Evolutionary conservation across 768 basidiomycete genomes (phyloP), one percentile per base, ranked within the genome.

Genomic region (Hygrocybe coccinea): DNA sequence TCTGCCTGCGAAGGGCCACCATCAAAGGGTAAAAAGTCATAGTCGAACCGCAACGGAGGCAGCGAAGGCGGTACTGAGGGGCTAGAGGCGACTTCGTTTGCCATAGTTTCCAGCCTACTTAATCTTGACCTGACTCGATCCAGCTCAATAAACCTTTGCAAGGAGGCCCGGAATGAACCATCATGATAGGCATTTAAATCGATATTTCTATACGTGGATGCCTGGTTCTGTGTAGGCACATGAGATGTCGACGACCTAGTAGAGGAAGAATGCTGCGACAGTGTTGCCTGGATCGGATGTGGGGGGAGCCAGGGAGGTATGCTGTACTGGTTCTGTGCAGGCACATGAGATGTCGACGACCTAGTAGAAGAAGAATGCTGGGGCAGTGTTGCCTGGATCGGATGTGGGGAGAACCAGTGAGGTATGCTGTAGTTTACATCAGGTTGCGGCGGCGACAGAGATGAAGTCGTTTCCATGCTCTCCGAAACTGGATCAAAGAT

Each of bases 131-230:
- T 57, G 35, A 48, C 44, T 21, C 43, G 47, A 51, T 61, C 65
- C 55, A 59, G 59, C 49, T 57, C 62, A 3, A 56, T 51, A 43
- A 58, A 55, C 36, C 75, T 69, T 52, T 76, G 73, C 56, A 82
- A 67, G 2, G 80, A 79, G 49, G 76, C 76, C 24, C 78, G 65
- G 67, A 80, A 80, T 1, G 76, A 76, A 3, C 80, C 79, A 43
- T 78, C 74, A 8, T 71, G 70, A 59, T 75, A 77, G 1, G 69
- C 63, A 11, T 71, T 66, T 0, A 74, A 68, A 59, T 76, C 65
- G 11, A 76, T 58, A 34, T 56, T 51, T 38, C 47, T 38, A 21
- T 55, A 48, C 5, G 24, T 38, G 12, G 45, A 36, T 12, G 54
- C n/a, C 12, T 37, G 29, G 34, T 22, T 36, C 10, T 22, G n/a